These are phyloP conservation scores for Ophiostoma sp. DNA, from an alignment of 2,329 filamentous ascomycete species.

Conservation along the genomic window DNA sequence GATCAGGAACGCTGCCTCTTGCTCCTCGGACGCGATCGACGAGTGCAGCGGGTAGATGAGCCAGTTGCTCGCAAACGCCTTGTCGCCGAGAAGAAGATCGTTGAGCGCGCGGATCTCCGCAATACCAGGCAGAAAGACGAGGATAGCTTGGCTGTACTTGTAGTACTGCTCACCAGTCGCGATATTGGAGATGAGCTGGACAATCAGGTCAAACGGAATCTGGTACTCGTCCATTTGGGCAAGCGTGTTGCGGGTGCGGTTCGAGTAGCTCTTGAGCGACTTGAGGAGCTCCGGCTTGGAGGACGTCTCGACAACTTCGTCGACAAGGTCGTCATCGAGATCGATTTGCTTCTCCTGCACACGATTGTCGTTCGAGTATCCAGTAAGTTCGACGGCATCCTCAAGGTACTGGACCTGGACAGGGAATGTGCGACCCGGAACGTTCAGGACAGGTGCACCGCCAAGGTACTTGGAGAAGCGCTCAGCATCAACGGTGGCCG, in stretches of 20 bases:
- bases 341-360: constrained; percentile 57
- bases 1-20: constrained; percentile 86
- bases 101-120: constrained; percentile 89
- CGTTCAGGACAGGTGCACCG: constrained; percentile 80
- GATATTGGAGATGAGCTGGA: constrained; percentile 75
- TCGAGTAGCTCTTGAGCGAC: constrained; percentile 71
- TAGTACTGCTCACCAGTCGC: constrained; percentile 66
- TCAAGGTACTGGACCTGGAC: constrained; percentile 87
- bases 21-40: constrained; percentile 91
- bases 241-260: constrained; percentile 72
- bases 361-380: constrained; percentile 62
- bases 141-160: constrained; percentile 80
- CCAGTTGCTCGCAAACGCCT: constrained; percentile 75
- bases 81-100: constrained; percentile 77
- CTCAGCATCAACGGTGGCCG: constrained; percentile 90
- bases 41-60: constrained; percentile 89
- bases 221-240: constrained; percentile 83
- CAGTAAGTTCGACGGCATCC: constrained; percentile 86
- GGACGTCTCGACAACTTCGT: constrained; percentile 53
- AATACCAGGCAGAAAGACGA: constrained; percentile 94
- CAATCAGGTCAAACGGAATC: constrained; percentile 85
- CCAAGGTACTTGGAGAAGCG: constrained; percentile 87
- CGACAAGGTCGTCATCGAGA: constrained; percentile 62
- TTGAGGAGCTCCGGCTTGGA: constrained; percentile 60
- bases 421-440: constrained; percentile 91